Conservation (phyloP, 169 alveolate genomes). For the Plasmodium vinckei region DNA sequence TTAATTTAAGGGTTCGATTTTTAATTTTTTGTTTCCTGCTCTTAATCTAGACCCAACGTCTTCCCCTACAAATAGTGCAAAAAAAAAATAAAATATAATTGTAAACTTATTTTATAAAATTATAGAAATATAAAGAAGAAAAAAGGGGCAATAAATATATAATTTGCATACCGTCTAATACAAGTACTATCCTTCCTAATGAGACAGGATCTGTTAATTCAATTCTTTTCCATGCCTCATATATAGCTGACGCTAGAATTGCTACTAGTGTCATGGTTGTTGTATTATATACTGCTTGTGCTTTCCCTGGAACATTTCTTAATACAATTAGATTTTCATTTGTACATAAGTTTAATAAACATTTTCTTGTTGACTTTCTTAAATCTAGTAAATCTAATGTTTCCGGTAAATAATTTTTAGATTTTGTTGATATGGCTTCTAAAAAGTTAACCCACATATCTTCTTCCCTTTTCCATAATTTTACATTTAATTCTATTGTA, state of each 20-base stretch:
- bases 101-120: too few relatives aligned
- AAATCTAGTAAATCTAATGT: constrained; percentile 38
- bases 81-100: not conserved
- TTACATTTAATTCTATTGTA: constrained; percentile 90
- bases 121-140: too few relatives aligned
- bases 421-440: constrained; percentile 85
- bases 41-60: constrained; percentile 89
- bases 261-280: constrained; percentile 88
- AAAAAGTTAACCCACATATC: constrained; percentile 90
- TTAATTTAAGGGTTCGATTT: constrained; percentile 89
- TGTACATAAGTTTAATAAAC: constrained; percentile 84
- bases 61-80: constrained; percentile 80
- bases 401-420: constrained; percentile 49
- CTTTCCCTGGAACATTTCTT: constrained; percentile 90
- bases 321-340: constrained; percentile 86
- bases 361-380: constrained; percentile 82
- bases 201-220: constrained; percentile 86
- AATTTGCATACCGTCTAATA: constrained; percentile 81
- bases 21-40: constrained; percentile 89
- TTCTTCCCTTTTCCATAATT: constrained; percentile 92
- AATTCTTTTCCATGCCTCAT: constrained; percentile 91
- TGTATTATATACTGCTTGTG: constrained; percentile 88
- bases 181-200: constrained; percentile 88
- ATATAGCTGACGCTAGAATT: constrained; percentile 89
- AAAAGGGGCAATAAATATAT: too few relatives aligned